A percentile compares a stretch with the other conserved stretches of the same genome.
phyloP scores from a whole-genome alignment of 345 rosid genomes.

The Eucalyptus melliodora region DNA sequence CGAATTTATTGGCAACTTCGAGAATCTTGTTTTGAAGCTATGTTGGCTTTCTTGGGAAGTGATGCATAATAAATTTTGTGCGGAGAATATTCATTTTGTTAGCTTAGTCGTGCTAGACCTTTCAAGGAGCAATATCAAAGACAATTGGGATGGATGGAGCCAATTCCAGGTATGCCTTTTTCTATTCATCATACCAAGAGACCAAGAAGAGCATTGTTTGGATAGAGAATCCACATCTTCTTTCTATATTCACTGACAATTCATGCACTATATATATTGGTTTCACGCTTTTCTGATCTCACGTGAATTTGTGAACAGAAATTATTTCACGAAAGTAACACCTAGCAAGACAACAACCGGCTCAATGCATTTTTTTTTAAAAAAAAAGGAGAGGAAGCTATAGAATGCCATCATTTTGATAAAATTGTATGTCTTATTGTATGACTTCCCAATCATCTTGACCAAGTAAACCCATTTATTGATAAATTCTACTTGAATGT shows the following conservation, averaged over 20 bases:
- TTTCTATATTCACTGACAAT: too few relatives aligned
- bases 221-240: too few relatives aligned
- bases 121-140: background rate
- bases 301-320: too few relatives aligned
- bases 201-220: background rate
- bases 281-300: too few relatives aligned
- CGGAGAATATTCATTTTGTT: background rate
- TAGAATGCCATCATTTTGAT: background rate
- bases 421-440: background rate
- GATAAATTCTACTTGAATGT: background rate
- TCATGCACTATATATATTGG: background rate
- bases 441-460: background rate
- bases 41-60: background rate
- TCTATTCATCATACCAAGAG: background rate
- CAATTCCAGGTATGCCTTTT: background rate
- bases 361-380: background rate
- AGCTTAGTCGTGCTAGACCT: background rate
- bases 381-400: background rate
- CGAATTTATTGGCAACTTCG: background rate
- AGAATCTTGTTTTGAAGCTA: background rate
- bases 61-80: background rate
- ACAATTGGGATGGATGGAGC: background rate
- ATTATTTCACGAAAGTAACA: rapidly evolving
- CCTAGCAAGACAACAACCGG: background rate
- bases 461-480: background rate